phyloP scores from a whole-genome alignment of 192 early-diverging fungal species.

The Dissophora ornata region DNA sequence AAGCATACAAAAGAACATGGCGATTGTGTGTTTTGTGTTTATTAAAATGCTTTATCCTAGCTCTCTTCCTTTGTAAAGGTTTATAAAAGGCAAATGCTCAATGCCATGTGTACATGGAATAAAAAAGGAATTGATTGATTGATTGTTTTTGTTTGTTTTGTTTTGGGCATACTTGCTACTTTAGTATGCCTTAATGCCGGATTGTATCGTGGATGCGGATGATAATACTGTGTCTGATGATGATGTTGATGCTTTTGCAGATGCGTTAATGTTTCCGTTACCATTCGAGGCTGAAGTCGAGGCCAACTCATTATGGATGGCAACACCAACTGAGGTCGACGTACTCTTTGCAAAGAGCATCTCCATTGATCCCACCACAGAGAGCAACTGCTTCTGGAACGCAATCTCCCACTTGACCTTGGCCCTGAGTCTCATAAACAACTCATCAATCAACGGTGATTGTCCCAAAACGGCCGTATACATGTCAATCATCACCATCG shows the following conservation, averaged over 20 bases:
- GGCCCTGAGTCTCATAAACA: slow-evolving; percentile 70
- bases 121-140: not conserved
- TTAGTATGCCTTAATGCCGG: slow-evolving; percentile 6
- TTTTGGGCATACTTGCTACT: not conserved
- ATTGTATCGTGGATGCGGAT: slow-evolving; percentile 19
- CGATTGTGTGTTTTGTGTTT: too few species aligned
- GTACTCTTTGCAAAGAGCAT: slow-evolving; percentile 76
- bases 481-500: slow-evolving; percentile 83
- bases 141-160: too few species aligned
- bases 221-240: slow-evolving; percentile 8
- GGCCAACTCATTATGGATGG: slow-evolving; percentile 41
- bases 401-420: slow-evolving; percentile 86
- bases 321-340: slow-evolving; percentile 39
- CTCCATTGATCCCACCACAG: slow-evolving; percentile 87
- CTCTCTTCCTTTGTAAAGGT: too few species aligned
- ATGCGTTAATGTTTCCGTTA: not conserved
- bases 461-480: slow-evolving; percentile 85
- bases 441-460: slow-evolving; percentile 83
- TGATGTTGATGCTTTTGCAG: slow-evolving; percentile 1
- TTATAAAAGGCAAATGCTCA: too few species aligned
- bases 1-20: too few species aligned
- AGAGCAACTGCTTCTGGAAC: slow-evolving; percentile 80
- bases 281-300: slow-evolving; percentile 13
- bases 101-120: not conserved
- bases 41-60: too few species aligned